phyloP scores from a whole-genome alignment of 2,329 filamentous ascomycete species.

The Verticillium nubilum region DNA sequence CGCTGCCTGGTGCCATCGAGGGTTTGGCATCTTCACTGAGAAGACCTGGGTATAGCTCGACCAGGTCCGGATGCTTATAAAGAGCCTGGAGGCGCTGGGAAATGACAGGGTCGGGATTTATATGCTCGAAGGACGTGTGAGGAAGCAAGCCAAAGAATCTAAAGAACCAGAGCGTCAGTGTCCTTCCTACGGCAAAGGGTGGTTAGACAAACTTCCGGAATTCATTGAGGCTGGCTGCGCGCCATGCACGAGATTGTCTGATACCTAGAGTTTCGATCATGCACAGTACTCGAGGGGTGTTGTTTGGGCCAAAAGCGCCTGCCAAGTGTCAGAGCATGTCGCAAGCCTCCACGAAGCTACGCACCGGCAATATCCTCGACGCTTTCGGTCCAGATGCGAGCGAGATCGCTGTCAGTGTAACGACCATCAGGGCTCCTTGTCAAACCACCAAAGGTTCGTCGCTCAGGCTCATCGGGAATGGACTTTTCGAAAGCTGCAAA shows the following conservation, averaged over 20 bases:
- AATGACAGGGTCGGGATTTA: constrained; percentile 49
- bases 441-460: constrained; percentile 46
- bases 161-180: background rate
- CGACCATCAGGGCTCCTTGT: constrained; percentile 43
- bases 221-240: constrained; percentile 54
- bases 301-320: constrained; percentile 42
- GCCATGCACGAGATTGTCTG: constrained; percentile 52
- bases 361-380: constrained; percentile 39
- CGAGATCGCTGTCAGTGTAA: constrained; percentile 48
- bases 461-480: constrained; percentile 42
- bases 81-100: constrained; percentile 43
- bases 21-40: constrained; percentile 37
- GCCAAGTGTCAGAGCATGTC: constrained; percentile 15
- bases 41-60: constrained; percentile 55
- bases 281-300: constrained; percentile 50
- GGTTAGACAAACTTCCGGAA: constrained; percentile 38
- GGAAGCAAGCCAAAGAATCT: constrained; percentile 49
- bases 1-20: constrained; percentile 38
- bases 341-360: background rate
- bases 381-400: constrained; percentile 43
- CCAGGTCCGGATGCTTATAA: constrained; percentile 55
- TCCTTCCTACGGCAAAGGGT: too few species aligned
- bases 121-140: constrained; percentile 52
- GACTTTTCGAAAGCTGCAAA: constrained; percentile 26
- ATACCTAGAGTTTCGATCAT: constrained; percentile 57